These are phyloP conservation scores for Vanderwaltozyma polyspora DNA, from an alignment of 805 yeast species.

Conservation along the genomic window DNA sequence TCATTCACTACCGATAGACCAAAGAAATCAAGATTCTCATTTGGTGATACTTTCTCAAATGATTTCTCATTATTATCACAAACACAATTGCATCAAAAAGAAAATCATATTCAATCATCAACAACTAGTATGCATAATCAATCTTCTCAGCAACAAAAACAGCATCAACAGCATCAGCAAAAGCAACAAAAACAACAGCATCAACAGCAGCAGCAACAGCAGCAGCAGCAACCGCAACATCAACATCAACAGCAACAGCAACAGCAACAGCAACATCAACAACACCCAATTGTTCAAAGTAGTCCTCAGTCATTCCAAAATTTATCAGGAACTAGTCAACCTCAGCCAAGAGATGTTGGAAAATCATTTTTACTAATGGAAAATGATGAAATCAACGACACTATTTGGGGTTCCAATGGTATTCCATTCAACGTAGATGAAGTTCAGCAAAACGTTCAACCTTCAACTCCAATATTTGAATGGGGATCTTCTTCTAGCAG, in stretches of 20 bases:
- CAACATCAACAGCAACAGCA: too few species aligned
- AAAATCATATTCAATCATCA: not conserved
- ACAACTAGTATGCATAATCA: not conserved
- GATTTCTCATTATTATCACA: constrained; percentile 10
- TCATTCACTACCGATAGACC: constrained; percentile 34
- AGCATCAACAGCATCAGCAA: not conserved
- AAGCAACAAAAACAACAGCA: too few species aligned
- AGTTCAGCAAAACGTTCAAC: constrained; percentile 15
- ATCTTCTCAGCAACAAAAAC: not conserved
- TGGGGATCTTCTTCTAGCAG: constrained; percentile 17
- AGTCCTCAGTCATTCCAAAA: constrained; percentile 4
- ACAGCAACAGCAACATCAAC: constrained; percentile 5
- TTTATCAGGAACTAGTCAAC: constrained; percentile 1
- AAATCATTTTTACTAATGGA: constrained; percentile 34
- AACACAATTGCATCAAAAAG: constrained; percentile 2
- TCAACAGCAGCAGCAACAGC: too few species aligned
- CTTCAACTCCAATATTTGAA: constrained; percentile 24
- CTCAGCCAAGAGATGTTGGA: constrained; percentile 28
- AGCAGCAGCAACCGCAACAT: too few species aligned
- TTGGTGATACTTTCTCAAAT: constrained; percentile 50
- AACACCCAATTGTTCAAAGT: constrained; percentile 8
- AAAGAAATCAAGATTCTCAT: constrained; percentile 58
- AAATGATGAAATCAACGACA: constrained; percentile 26
- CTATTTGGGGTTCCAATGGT: constrained; percentile 27
- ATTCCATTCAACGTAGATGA: constrained; percentile 16